A percentile compares a stretch with the other conserved stretches of the same genome.
These are phyloP conservation scores for Gnaphalium uliginosum DNA, from an alignment of 129 eudicot species.

Conservation along the genomic window DNA sequence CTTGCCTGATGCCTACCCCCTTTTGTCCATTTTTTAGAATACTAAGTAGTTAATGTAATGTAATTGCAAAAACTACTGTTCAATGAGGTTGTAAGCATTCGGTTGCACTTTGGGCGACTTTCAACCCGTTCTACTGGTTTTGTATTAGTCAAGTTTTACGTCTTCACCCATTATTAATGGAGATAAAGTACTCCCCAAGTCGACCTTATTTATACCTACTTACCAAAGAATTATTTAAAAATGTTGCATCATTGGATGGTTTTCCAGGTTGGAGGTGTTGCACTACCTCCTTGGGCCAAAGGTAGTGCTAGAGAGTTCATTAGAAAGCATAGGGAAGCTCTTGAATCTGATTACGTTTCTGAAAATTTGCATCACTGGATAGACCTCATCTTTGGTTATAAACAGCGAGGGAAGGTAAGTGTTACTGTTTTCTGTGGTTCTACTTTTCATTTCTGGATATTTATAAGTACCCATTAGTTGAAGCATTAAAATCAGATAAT, in stretches of 20 bases:
- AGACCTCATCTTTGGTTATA: conserved; percentile 86
- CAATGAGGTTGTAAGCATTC: no score
- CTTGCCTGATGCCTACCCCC: no score
- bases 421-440: background rate
- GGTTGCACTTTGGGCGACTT: no score
- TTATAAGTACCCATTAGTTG: background rate
- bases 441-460: background rate
- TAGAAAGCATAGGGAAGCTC: conserved; percentile 93
- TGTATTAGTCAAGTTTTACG: background rate
- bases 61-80: no score
- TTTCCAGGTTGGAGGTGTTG: conserved; percentile 84
- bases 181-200: conserved; percentile 2
- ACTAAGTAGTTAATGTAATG: no score
- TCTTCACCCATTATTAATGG: background rate
- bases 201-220: background rate
- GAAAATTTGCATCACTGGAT: conserved; percentile 94
- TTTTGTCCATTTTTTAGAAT: no score
- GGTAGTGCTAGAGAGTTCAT: conserved; percentile 96
- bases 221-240: background rate
- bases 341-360: conserved; percentile 89
- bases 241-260: conserved; percentile 19
- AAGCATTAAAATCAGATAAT: background rate
- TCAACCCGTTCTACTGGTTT: background rate
- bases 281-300: conserved; percentile 96
- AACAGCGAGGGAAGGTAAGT: conserved; percentile 88